Conservation (phyloP, 2,329 filamentous ascomycete genomes). For the Corniculantispora saksenae region DNA sequence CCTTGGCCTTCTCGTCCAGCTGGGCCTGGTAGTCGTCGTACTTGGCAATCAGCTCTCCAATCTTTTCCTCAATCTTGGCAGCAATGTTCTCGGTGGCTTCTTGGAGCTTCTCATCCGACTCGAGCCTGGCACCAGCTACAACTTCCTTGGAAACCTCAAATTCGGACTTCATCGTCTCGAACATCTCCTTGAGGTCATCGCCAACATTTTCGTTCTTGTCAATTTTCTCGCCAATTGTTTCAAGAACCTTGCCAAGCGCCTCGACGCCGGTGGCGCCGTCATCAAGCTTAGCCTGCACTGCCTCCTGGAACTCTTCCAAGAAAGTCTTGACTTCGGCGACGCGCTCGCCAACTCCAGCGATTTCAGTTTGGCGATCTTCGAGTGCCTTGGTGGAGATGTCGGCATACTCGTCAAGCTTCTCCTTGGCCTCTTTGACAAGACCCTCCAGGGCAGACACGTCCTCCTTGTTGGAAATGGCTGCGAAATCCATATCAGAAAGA, state of each 20-base stretch:
- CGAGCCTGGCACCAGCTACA: conserved; percentile 79
- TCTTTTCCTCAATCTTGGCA: conserved; percentile 61
- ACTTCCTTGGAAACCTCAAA: conserved; percentile 84
- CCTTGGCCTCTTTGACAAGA: conserved; percentile 71
- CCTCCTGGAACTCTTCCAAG: conserved; percentile 75
- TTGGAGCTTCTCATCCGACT: conserved; percentile 76
- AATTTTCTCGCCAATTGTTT: conserved; percentile 65
- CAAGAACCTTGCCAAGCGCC: conserved; percentile 68
- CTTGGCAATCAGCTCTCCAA: conserved; percentile 78
- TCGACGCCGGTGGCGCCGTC: conserved; percentile 74
- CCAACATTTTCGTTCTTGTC: conserved; percentile 57
- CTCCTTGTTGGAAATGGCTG: conserved; percentile 71
- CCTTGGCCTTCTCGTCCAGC: conserved; percentile 72
- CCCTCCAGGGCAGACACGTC: conserved; percentile 67
- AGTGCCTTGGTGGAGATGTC: conserved; percentile 76
- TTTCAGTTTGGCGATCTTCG: conserved; percentile 82
- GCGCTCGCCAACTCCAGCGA: conserved; percentile 73
- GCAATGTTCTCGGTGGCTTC: conserved; percentile 55
- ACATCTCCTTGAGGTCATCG: conserved; percentile 70
- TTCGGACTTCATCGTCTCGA: conserved; percentile 76
- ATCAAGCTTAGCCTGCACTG: conserved; percentile 74
- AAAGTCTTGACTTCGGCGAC: conserved; percentile 77
- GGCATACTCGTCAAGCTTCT: conserved; percentile 66
- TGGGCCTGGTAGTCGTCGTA: conserved; percentile 82
- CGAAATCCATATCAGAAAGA: conserved; percentile 69